Base-by-base conservation (phyloP, 768 basidiomycete genomes). In the Boletus rex-veris region DNA sequence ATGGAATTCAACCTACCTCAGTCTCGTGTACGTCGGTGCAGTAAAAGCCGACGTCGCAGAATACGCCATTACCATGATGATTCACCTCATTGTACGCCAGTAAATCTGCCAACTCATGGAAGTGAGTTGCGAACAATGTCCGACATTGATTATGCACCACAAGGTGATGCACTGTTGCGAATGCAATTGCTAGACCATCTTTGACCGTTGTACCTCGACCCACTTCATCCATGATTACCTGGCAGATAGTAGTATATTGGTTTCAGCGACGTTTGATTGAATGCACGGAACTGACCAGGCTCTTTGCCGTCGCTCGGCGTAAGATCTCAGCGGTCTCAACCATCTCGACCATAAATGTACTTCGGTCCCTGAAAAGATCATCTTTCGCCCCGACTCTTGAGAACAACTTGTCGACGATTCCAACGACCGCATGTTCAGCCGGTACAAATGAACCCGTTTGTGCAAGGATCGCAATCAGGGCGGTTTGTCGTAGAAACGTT, bases 221-320 rank as follows among this genome's bases (percentile, higher is more conserved):
- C n/a, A 99, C 94, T 75, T 99, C 96, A 67, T 99, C 96, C 92
- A 99, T 95, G 58, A 99, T 95, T n/a, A 98, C 89, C 92, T 94
- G 61, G 26, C 7, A 28, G 26, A 28, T 8, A 28, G 28, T 21
- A 41, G 26, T 31, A 53, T 50, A 5, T 49, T 37, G 47, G 48
- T 33, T 55, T 58, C 35, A 40, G 40, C 31, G 19, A 36, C 15
- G 24, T 35, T 45, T 12, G 26, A 19, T 16, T 16, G 33, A 44
- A 48, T 45, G 46, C 31, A 55, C 0, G 36, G 24, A 12, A 72
- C 84, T 58, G 62, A 92, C 95, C 50, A 99, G 76, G 57, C 94
- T 97, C 52, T 76, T 80, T 3, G 81, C 72, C 8, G 94, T 97
- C 3, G 97, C 94, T 19, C 85, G 82, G 21, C 80, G 77, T 18